Base-by-base conservation (phyloP, 305 asterid genomes). In the Ruellia speciosa region DNA sequence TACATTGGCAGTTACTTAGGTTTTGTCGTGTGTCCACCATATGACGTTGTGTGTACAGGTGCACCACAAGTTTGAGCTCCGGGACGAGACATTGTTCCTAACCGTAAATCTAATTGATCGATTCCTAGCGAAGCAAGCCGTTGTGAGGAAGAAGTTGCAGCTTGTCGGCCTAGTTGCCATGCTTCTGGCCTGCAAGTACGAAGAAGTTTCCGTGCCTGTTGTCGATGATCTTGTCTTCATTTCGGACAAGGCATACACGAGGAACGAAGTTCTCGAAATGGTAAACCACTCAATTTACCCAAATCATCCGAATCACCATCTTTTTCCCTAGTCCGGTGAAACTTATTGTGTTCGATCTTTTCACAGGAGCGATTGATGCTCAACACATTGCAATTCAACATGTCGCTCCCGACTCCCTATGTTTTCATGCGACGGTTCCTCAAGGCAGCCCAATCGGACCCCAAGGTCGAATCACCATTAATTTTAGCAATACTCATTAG, bases 121-220 rank as follows among this genome's bases (percentile, higher is more conserved):
- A 46, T 90, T 87, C 72, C 72, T 90, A 45, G 96, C 72, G 53
- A 83, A 78, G 75, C 95, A 90, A 71, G 65, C 80, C 3, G 82
- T 90, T 9, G 90, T 76, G 9, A 69, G 95, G 56, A 85, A 85
- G 74, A 90, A 85, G 69, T 63, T 90, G 60, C 98, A 90, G 83
- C 88, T 90, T 3, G 95, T 90, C 14, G 98, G 96, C 6, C 62
- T 90, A 33, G 95, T 86, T 10, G 98, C 96, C 7, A 64, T 90
- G 96, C 85, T 90, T 48, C 68, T 90, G 41, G 95, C 98, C 0
- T 85, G 95, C 88, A 90, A 88, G 62, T 90, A 90, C 12, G 96
- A 90, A 77, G 98, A 90, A 56, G 93, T 90, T 52, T 79, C 87
- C 0, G 94, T 84, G 8, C 98, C 96, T 0, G 78, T 83, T 13